Evolutionary conservation across 306 rosid species (phyloP).

Genomic region (Sechiopsis laciniata): DNA sequence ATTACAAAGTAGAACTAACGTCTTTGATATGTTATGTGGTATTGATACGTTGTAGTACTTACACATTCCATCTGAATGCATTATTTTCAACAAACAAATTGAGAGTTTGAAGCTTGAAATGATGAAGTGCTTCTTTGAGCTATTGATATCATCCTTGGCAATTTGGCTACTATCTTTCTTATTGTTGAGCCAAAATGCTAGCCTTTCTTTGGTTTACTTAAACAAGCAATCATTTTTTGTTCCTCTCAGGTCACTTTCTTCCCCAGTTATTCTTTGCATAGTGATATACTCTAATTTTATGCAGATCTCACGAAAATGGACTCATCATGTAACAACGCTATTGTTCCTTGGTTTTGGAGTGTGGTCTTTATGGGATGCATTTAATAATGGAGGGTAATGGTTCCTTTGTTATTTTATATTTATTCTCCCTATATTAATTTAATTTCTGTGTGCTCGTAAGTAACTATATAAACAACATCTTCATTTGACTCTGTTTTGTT

Average conservation of each 20-base stretch:
- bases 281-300: slow-evolving; percentile 22
- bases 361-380: slow-evolving; percentile 89
- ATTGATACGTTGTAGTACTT: neutral
- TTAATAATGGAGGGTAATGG: slow-evolving; percentile 58
- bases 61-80: neutral
- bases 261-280: neutral
- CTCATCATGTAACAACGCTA: slow-evolving; percentile 76
- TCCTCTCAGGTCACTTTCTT: neutral
- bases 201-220: neutral
- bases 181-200: neutral
- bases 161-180: neutral
- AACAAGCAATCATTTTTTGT: neutral
- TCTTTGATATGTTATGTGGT: slow-evolving; percentile 3
- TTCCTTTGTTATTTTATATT: slow-evolving; percentile 13
- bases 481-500: slow-evolving; percentile 19
- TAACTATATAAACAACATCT: neutral
- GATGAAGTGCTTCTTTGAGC: neutral
- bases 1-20: neutral
- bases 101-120: slow-evolving; percentile 5
- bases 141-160: neutral
- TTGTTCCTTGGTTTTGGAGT: slow-evolving; percentile 80
- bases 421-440: neutral
- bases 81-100: neutral
- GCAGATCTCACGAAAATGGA: slow-evolving; percentile 78
- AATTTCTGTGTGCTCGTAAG: slow-evolving; percentile 5